A percentile compares a stretch with the other conserved stretches of the same genome.
Evolutionary conservation across 257 asterid genomes (phyloP).

Genomic region (Solanum ahanhuiri): DNA sequence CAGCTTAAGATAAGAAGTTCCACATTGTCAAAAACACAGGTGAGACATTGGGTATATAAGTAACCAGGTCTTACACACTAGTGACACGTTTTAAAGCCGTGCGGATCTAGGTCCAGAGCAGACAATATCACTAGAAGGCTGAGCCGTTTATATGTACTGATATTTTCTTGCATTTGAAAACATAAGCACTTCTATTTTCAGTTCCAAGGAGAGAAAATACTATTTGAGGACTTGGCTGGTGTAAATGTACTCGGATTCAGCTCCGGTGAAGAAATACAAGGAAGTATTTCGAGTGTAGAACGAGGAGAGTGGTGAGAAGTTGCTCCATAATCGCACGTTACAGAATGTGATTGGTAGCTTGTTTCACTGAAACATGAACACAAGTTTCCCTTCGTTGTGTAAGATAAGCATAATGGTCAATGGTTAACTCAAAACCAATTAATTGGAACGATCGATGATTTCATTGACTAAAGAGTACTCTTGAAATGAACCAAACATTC

Average conservation of each 20-base stretch:
- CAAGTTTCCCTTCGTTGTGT: not conserved
- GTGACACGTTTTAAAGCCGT: not conserved
- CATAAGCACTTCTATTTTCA: not conserved
- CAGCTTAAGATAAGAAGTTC: not conserved
- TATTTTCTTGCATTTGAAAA: not conserved
- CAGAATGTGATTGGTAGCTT: constrained; percentile 18
- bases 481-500: not conserved
- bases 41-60: not conserved
- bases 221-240: constrained; percentile 13
- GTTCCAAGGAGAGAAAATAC: not conserved
- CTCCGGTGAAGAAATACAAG: constrained; percentile 28
- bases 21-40: not conserved
- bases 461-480: not conserved
- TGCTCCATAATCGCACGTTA: constrained; percentile 17
- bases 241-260: constrained; percentile 9
- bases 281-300: constrained; percentile 41
- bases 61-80: not conserved
- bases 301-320: constrained; percentile 45
- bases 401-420: not conserved
- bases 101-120: not conserved
- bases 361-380: constrained; percentile 22
- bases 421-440: not conserved
- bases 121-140: not conserved
- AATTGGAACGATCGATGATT: not conserved
- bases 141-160: not conserved